Conservation (phyloP, 306 rosid species). For the Hippophae rhamnoides region DNA sequence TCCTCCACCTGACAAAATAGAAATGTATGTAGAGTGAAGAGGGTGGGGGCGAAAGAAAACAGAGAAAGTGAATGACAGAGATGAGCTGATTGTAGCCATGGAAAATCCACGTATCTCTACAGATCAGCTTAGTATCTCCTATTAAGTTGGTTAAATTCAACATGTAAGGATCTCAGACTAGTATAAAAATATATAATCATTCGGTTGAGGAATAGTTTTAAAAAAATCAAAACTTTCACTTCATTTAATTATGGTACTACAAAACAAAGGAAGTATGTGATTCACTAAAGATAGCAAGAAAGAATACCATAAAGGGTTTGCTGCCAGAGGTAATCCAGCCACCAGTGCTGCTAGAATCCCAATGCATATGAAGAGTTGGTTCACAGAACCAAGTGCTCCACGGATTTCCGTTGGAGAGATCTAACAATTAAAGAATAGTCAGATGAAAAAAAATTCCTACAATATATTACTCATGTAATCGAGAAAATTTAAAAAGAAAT, state of each 20-base stretch:
- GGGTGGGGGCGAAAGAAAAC: background rate
- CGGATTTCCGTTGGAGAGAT: conserved; percentile 95
- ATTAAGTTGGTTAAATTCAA: too few species aligned
- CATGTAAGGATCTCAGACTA: too few species aligned
- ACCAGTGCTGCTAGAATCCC: conserved; percentile 84
- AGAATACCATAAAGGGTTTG: conserved; percentile 70
- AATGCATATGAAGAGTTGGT: conserved; percentile 79
- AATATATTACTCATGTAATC: conserved; percentile 3
- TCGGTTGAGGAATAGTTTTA: too few species aligned
- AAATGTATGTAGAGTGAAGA: background rate
- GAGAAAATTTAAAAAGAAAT: background rate
- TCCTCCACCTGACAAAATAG: conserved; percentile 70
- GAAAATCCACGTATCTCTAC: too few species aligned
- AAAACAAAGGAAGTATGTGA: conserved; percentile 10
- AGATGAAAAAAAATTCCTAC: background rate
- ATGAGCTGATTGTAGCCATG: background rate
- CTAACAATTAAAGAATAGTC: conserved; percentile 31
- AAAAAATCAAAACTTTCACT: background rate
- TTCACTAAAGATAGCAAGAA: conserved; percentile 9
- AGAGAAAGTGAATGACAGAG: conserved; percentile 3
- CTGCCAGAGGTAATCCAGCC: conserved; percentile 85
- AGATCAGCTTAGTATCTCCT: too few species aligned
- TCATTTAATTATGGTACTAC: background rate
- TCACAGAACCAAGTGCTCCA: conserved; percentile 87
- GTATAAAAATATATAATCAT: too few species aligned